phyloP scores from a whole-genome alignment of 2,329 filamentous ascomycete genomes.

The Epichloe aotearoae region DNA sequence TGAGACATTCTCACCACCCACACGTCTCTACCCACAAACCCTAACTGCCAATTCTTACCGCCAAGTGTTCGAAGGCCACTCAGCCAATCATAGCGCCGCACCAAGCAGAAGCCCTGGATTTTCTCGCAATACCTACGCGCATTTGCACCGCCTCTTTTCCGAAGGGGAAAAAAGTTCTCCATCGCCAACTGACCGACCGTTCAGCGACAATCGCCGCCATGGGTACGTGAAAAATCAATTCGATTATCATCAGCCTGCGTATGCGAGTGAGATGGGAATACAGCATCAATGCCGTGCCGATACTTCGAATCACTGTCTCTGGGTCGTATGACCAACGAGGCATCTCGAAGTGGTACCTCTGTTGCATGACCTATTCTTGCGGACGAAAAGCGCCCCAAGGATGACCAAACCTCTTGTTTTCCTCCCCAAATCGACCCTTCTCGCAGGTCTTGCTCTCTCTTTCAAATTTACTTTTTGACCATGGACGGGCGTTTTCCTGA shows the following conservation, averaged over 20 bases:
- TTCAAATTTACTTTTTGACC: not conserved
- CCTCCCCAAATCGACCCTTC: not conserved
- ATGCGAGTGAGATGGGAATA: constrained; percentile 32
- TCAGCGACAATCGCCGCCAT: constrained; percentile 38
- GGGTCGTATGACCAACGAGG: not conserved
- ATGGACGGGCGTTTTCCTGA: constrained; percentile 9
- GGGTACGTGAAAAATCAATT: constrained; percentile 41
- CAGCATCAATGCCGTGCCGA: not conserved
- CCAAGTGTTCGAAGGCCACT: constrained; percentile 10
- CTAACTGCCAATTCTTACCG: constrained; percentile 35
- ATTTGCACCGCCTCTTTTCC: constrained; percentile 20
- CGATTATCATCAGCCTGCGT: constrained; percentile 26
- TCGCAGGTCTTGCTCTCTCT: not conserved
- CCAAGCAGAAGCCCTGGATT: constrained; percentile 15
- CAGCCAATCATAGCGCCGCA: constrained; percentile 8
- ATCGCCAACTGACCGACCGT: constrained; percentile 30
- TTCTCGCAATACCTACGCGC: constrained; percentile 13
- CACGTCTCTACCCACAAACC: constrained; percentile 11
- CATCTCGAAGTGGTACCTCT: constrained; percentile 10
- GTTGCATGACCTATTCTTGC: constrained; percentile 7
- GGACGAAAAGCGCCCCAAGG: constrained; percentile 6
- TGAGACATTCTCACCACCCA: not conserved
- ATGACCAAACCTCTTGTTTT: not conserved
- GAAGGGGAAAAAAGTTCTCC: constrained; percentile 15
- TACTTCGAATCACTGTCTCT: not conserved